A percentile compares a stretch with the other conserved stretches of the same genome.
These are phyloP conservation scores for Sporisorium sorghi DNA, from an alignment of 1,284 basidiomycete species.

Conservation along the genomic window DNA sequence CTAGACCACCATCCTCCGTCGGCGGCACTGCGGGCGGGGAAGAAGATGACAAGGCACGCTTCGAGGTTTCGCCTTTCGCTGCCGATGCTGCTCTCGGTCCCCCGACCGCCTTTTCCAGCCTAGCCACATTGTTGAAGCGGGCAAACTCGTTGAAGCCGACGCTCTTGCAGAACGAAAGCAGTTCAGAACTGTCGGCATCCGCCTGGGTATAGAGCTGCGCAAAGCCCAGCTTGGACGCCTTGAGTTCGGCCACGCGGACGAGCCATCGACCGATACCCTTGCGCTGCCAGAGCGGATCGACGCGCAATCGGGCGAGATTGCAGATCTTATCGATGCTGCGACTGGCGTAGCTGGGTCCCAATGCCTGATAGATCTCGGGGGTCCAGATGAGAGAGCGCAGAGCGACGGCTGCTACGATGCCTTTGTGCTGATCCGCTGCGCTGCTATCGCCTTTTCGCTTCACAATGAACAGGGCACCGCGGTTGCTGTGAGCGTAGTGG, in stretches of 20 bases:
- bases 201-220: slow-evolving; percentile 43
- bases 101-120: slow-evolving; percentile 30
- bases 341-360: slow-evolving; percentile 43
- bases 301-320: slow-evolving; percentile 33
- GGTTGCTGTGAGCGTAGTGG: slow-evolving; percentile 44
- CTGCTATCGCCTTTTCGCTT: slow-evolving; percentile 9
- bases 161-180: slow-evolving; percentile 33
- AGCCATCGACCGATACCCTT: slow-evolving; percentile 50
- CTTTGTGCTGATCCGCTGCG: not conserved
- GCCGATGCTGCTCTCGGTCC: not conserved
- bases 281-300: slow-evolving; percentile 34
- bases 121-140: slow-evolving; percentile 26
- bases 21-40: too few species aligned
- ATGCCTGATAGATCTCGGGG: slow-evolving; percentile 45
- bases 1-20: too few species aligned
- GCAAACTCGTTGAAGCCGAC: slow-evolving; percentile 37
- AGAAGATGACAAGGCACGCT: slow-evolving; percentile 4
- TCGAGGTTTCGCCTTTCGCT: slow-evolving; percentile 7
- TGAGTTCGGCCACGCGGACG: slow-evolving; percentile 35
- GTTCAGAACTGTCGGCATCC: slow-evolving; percentile 8
- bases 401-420: slow-evolving; percentile 36
- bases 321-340: slow-evolving; percentile 51
- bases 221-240: slow-evolving; percentile 43
- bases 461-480: slow-evolving; percentile 43
- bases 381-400: slow-evolving; percentile 53